A percentile compares a stretch with the other conserved stretches of the same genome.
phyloP scores from a whole-genome alignment of 164 flowering plant genomes.

The Cinnamomum micranthum region DNA sequence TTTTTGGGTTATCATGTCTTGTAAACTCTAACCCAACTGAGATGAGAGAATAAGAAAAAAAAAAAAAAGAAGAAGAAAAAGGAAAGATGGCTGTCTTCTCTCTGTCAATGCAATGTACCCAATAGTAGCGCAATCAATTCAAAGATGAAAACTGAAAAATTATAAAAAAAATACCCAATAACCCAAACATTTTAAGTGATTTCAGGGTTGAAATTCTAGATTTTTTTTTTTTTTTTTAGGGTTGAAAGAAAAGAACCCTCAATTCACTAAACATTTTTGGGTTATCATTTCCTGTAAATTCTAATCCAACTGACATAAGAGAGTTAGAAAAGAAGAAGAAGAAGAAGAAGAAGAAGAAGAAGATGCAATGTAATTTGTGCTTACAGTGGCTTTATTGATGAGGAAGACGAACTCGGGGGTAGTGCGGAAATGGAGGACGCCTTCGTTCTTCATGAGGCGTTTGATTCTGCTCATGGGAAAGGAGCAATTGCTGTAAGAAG shows the following conservation, averaged over 20 bases:
- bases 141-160: no score
- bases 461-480: slow-evolving; percentile 54
- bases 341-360: not conserved
- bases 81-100: no score
- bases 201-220: not conserved
- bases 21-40: not conserved
- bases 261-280: no score
- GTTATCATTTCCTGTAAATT: not conserved
- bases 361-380: not conserved
- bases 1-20: not conserved
- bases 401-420: slow-evolving; percentile 54
- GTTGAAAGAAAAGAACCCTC: not conserved
- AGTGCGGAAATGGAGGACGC: slow-evolving; percentile 25
- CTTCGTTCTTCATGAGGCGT: slow-evolving; percentile 40
- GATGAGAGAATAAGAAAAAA: not conserved
- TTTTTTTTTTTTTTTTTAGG: not conserved
- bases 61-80: not conserved
- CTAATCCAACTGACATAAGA: not conserved
- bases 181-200: no score
- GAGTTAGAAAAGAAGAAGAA: not conserved
- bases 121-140: not conserved
- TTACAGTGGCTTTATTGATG: slow-evolving; percentile 70
- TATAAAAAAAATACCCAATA: no score
- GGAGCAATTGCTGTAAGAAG: slow-evolving; percentile 4
- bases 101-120: not conserved